phyloP scores from a whole-genome alignment of 2,329 filamentous ascomycete species.

The Ascochyta koolunga region DNA sequence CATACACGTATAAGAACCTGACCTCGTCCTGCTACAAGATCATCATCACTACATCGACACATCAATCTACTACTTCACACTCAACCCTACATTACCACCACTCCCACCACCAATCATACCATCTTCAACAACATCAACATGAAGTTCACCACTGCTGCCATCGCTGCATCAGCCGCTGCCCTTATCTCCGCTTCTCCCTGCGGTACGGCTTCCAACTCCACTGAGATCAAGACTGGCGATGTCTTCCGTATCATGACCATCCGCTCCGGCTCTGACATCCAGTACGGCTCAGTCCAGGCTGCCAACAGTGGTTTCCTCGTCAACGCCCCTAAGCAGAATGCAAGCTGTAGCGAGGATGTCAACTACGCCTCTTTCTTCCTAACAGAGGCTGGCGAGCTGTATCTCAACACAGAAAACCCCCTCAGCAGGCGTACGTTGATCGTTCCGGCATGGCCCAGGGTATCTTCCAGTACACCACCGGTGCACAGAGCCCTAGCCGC shows the following conservation, averaged over 20 bases:
- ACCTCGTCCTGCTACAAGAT: neutral
- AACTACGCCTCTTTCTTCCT: constrained; percentile 60
- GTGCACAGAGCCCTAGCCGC: constrained; percentile 46
- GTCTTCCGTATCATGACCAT: constrained; percentile 60
- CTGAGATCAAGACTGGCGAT: constrained; percentile 34
- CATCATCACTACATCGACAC: constrained; percentile 13
- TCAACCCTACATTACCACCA: constrained; percentile 1
- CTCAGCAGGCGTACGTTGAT: constrained; percentile 61
- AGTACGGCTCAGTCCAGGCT: constrained; percentile 57
- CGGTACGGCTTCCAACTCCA: constrained; percentile 22
- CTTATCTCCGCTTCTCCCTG: constrained; percentile 36
- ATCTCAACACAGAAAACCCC: constrained; percentile 55
- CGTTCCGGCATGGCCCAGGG: constrained; percentile 66
- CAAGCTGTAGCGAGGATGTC: constrained; percentile 52
- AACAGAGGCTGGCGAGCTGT: constrained; percentile 49
- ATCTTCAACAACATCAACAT: constrained; percentile 30
- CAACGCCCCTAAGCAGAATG: constrained; percentile 52
- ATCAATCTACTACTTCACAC: constrained; percentile 5
- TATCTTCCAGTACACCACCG: constrained; percentile 59
- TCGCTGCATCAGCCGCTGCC: constrained; percentile 29
- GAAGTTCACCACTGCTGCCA: constrained; percentile 37
- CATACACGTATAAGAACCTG: constrained; percentile 20
- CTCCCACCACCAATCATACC: constrained; percentile 4
- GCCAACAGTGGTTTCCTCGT: constrained; percentile 53
- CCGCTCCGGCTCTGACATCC: constrained; percentile 57